Evolutionary conservation across 2,329 filamentous ascomycete species (phyloP).

Genomic region (Fusarium praegraminearum): DNA sequence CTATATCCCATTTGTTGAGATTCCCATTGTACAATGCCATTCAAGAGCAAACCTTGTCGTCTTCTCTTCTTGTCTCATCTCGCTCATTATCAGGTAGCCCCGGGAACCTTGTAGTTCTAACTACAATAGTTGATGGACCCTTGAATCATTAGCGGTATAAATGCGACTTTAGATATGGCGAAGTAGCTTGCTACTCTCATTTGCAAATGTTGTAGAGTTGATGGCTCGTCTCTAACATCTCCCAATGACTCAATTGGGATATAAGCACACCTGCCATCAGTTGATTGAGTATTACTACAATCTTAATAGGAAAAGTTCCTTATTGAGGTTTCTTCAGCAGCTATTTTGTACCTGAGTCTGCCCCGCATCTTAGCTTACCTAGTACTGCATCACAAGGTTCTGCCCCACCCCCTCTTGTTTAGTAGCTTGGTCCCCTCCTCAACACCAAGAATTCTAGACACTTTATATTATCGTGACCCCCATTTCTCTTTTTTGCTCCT

Average conservation of each 20-base stretch:
- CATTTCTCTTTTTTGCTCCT: slow-evolving; percentile 2
- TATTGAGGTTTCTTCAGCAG: background rate
- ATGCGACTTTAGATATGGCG: slow-evolving; percentile 12
- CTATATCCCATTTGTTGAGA: background rate
- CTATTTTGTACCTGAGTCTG: slow-evolving; percentile 13
- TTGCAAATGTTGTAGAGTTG: background rate
- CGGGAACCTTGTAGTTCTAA: background rate
- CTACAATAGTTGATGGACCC: slow-evolving; percentile 1
- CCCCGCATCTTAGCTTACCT: slow-evolving; percentile 28
- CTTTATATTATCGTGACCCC: slow-evolving; percentile 24
- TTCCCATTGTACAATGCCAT: background rate
- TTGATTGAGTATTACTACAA: background rate
- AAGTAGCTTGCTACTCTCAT: background rate
- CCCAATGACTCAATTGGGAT: background rate
- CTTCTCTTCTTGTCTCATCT: background rate
- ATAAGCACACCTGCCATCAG: background rate
- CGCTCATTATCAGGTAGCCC: background rate
- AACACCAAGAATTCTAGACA: slow-evolving; percentile 28
- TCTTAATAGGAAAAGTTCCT: background rate
- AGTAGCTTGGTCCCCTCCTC: slow-evolving; percentile 29
- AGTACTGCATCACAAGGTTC: slow-evolving; percentile 5
- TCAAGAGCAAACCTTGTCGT: background rate
- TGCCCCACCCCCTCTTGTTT: slow-evolving; percentile 25
- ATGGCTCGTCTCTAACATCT: background rate
- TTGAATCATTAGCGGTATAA: slow-evolving; percentile 15